Conservation (phyloP, 2,329 filamentous ascomycete species). For the Talaromyces verruculosus region DNA sequence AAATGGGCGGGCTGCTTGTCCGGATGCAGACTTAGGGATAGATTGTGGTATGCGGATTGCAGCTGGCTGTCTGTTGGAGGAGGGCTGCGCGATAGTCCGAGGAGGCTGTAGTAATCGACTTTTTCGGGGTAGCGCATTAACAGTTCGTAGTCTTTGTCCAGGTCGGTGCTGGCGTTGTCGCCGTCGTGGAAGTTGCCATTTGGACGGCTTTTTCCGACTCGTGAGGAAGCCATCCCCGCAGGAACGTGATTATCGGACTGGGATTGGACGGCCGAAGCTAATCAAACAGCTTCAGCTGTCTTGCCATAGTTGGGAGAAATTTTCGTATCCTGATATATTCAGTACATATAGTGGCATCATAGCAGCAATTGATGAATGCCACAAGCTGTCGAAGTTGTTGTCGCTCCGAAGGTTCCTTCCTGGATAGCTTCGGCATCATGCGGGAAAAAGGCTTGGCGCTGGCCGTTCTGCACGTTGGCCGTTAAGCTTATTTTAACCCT, state of each 20-base stretch:
- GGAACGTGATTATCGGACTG: not conserved
- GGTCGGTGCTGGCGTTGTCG: slow-evolving; percentile 16
- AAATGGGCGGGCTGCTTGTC: slow-evolving; percentile 46
- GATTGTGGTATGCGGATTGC: slow-evolving; percentile 45
- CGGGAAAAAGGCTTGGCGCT: slow-evolving; percentile 5
- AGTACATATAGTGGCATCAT: slow-evolving; percentile 3
- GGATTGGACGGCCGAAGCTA: not conserved
- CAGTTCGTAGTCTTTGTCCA: slow-evolving; percentile 30
- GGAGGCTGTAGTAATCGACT: slow-evolving; percentile 45
- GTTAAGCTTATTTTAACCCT: slow-evolving; percentile 9
- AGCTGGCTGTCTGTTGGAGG: slow-evolving; percentile 44
- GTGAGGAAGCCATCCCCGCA: slow-evolving; percentile 11
- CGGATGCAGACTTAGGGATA: slow-evolving; percentile 47
- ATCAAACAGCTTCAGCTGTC: not conserved
- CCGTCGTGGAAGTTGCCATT: not conserved
- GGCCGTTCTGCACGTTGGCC: not conserved
- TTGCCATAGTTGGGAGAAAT: not conserved
- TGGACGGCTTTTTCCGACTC: not conserved
- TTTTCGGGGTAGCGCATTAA: slow-evolving; percentile 35
- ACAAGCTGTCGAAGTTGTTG: not conserved
- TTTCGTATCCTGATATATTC: too few relatives aligned
- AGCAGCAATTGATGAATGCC: not conserved
- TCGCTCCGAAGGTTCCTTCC: not conserved
- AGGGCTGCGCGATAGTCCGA: slow-evolving; percentile 41
- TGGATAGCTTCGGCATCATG: not conserved